Percentiles rank a stretch among this genome's conserved stretches.
These are phyloP conservation scores for Hirsutella thompsonii DNA, from an alignment of 2,329 filamentous ascomycete genomes.

Conservation along the genomic window DNA sequence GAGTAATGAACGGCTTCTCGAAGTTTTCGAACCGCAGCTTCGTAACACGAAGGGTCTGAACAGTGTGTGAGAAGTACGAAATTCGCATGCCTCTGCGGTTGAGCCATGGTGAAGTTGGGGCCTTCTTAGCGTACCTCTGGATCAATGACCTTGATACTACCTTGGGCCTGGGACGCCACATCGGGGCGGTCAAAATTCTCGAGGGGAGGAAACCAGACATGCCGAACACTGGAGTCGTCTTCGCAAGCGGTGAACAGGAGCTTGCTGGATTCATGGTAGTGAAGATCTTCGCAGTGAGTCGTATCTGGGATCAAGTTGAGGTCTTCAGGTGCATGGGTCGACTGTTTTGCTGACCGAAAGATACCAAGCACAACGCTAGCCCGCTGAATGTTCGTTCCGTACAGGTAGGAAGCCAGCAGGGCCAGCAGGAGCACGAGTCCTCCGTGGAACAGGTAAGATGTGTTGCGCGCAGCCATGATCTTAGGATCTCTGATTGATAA, in stretches of 20 bases:
- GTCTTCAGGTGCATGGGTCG: slow-evolving; percentile 11
- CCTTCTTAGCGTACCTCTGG: slow-evolving; percentile 35
- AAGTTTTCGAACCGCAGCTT: slow-evolving; percentile 38
- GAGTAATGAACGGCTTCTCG: slow-evolving; percentile 38
- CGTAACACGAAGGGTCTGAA: slow-evolving; percentile 16
- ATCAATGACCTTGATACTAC: slow-evolving; percentile 39
- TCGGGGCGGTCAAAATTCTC: slow-evolving; percentile 26
- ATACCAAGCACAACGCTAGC: slow-evolving; percentile 12
- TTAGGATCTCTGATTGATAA: background rate
- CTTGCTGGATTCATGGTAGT: slow-evolving; percentile 34
- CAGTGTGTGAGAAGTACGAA: background rate
- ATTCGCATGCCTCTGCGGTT: too few relatives aligned
- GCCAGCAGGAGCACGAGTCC: slow-evolving; percentile 3
- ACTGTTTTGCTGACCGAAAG: slow-evolving; percentile 12
- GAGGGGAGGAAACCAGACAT: slow-evolving; percentile 39
- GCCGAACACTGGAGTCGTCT: slow-evolving; percentile 24
- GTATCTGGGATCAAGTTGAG: slow-evolving; percentile 36
- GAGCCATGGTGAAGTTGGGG: too few relatives aligned
- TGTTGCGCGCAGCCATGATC: slow-evolving; percentile 3
- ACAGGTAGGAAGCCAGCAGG: slow-evolving; percentile 3
- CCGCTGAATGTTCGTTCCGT: slow-evolving; percentile 1
- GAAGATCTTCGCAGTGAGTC: slow-evolving; percentile 45
- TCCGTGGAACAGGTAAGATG: background rate
- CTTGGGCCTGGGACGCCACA: slow-evolving; percentile 20
- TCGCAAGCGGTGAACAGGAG: slow-evolving; percentile 45